Evolutionary conservation across 306 rosid genomes (phyloP), one percentile per base, ranked within the genome.

Genomic region (Luffa acutangula): DNA sequence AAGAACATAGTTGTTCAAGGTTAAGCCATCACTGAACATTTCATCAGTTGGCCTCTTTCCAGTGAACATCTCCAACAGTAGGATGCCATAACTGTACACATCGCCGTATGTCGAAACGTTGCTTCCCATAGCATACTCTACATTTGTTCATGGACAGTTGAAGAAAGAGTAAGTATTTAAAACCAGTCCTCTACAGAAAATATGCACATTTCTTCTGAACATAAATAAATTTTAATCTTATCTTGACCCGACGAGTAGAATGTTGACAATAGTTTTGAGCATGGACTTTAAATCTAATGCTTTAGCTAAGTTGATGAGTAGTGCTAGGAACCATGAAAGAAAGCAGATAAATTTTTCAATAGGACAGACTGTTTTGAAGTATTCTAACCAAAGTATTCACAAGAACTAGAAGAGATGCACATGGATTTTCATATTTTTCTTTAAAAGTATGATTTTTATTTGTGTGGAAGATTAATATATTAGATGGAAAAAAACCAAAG

Each of bases 11-110:
- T 73, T 81, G 79, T 83, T 82, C 49, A 86, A 76, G 79, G 79
- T 83, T 7, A 75, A 11, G 3, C 39, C 89, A 21, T 86, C 80
- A 34, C 8, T 81, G 39, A 86, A 86, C 41, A 83, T 78, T 0
- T 42, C 76, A 59, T 72, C 59, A 1, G 82, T 82, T 7, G 85
- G 85, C 0, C 82, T 82, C 67, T 73, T 78, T 31, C 82, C 62
- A 11, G 80, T 82, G 54, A 78, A 78, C 80, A 78, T 78, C 46
- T 82, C 82, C 59, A 82, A 43, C 69, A 82, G 21, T 5, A 79
- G 49, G n/a, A 82, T 51, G 43, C 85, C 85, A 9, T 59, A 82
- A 17, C 85, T 82, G 43, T 82, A 82, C 15, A 72, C 76, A 9
- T 82, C 85, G 3, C 85, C 82, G 3, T 18, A 2, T 1, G 76